Conservation (phyloP, 257 asterid species). For the Primulina eburnea region DNA sequence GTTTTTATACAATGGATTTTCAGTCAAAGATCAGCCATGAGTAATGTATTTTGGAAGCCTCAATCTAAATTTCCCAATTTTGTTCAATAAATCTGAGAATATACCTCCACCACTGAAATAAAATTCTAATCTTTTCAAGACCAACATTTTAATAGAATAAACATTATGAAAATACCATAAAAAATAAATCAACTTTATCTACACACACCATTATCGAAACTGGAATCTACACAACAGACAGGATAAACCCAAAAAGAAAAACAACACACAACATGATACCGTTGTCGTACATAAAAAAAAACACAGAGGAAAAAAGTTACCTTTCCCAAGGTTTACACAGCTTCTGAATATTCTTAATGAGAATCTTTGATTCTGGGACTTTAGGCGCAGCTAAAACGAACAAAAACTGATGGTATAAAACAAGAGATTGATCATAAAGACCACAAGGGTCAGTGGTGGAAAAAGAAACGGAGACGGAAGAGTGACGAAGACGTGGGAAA, state of each 20-base stretch:
- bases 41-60: too few species aligned
- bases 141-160: neutral
- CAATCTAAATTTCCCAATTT: too few species aligned
- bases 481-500: neutral
- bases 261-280: neutral
- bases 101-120: neutral
- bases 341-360: neutral
- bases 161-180: neutral
- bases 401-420: neutral
- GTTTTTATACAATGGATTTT: too few species aligned
- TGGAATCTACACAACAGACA: neutral
- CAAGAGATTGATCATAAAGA: neutral
- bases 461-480: neutral
- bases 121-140: too few species aligned
- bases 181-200: neutral
- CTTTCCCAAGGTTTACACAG: neutral
- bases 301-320: neutral
- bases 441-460: neutral
- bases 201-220: neutral
- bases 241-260: neutral
- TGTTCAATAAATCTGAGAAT: neutral
- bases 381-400: neutral
- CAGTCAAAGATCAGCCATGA: too few species aligned
- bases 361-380: neutral
- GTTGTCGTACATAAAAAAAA: neutral